Base-by-base conservation (phyloP, 768 basidiomycete species). In the Psilocybe subaeruginosa region DNA sequence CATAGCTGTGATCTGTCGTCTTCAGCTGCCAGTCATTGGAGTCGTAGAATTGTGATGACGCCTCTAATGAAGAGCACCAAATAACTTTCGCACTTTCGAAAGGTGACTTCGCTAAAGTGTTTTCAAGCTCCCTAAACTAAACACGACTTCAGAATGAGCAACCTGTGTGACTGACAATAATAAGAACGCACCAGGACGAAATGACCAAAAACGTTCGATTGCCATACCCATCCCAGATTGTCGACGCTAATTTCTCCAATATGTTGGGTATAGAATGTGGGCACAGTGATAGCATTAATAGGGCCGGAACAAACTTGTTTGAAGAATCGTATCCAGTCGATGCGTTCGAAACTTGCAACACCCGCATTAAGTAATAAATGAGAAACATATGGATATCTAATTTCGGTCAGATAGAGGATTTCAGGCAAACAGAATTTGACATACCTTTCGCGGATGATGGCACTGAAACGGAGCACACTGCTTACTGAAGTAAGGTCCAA, bases 321-420 rank as follows among this genome's bases (percentile, higher is more conserved):
- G 41, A 86, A 30, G 16, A 77, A 78, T 1, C 62, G 56, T 0
- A 72, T 55, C 83, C 82, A 88, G 67, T 88, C 70, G 35, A 94
- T 81, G 12, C 73, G 73, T 30, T 66, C 70, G 67, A 88, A 90
- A 62, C 81, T 81, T 0, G 83, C 85, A 0, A 89, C 76, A 3
- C 93, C 93, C 11, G 93, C 93, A 63, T 95, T 95, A 71, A 82
- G 88, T 35, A 94, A 83, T 41, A 94, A 73, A 68, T 92, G 92
- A 0, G 93, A 91, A 29, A 95, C 76, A 66, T 95, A 92, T 1
- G 89, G 83, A 65, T 92, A 90, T 62, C 93, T 95, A 58, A 19
- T 52, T 60, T 8, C 12, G 35, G 46, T 58, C 9, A 23, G 53
- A 41, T 12, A 39, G 2, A 8, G 69, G 50, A 35, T 3, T 19